Evolutionary conservation across 805 yeast species (phyloP), one percentile per base, ranked within the genome.

Genomic region (Ogataea chonburiensis): DNA sequence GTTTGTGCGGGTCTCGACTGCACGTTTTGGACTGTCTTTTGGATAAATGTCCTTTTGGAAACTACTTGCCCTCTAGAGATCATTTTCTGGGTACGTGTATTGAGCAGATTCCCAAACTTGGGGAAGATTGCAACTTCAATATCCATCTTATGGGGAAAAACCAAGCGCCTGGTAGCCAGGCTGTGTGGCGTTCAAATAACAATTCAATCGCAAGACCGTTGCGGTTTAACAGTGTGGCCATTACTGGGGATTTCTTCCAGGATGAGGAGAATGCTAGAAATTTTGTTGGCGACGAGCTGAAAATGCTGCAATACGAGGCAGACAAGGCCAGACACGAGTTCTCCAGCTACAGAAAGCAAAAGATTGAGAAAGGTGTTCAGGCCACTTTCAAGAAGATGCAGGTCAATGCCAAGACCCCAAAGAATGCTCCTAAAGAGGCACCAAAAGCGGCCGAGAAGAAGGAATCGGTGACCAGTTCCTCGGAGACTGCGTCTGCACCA

Each of bases 31-130:
- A 63, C 12, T 71, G 77, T 43, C 45, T 71, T 18, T 61, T 60
- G 9, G 69, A 64, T 25, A 52, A 53, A 10, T 69, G 76, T 45
- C 69, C 71, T 1, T 63, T 58, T 28, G 71, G 71, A 1, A 57
- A 56, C 19, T 71, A 62, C 40, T 55, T 64, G 21, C 56, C 68
- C n/a, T 64, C 75, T 8, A 56, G 76, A 50, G 77, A 72, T 44
- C 78, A 73, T 50, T 71, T 48, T 41, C 45, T 63, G 32, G 77
- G 76, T 2, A 67, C 73, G 5, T 72, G 76, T 37, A 44, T 64
- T 35, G 76, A 70, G 50, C 64, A 64, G 18, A 42, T 58, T 6
- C 53, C 56, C 3, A 39, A 31, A 7, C 37, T 53, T 21, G 42
- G 37, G 4, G 31, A 45, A 21, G 50, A 53, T 33, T 50, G 55